These are phyloP conservation scores for Codiaeum variegatum DNA, from an alignment of 441 rosid genomes.

Conservation along the genomic window DNA sequence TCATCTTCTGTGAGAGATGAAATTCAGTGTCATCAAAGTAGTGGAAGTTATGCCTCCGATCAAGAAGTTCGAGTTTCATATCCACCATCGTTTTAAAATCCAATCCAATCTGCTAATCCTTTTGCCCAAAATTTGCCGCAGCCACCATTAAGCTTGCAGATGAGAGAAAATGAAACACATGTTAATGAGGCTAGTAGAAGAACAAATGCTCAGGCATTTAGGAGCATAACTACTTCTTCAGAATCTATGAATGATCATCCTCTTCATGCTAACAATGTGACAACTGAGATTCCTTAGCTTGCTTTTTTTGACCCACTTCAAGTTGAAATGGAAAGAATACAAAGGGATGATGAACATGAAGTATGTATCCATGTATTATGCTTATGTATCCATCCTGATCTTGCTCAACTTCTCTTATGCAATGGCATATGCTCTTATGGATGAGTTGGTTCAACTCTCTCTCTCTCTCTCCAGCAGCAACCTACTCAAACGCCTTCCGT, in stretches of 20 bases:
- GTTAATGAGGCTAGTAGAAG: neutral
- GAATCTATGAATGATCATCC: neutral
- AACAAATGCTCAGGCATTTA: constrained; percentile 8
- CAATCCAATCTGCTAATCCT: neutral
- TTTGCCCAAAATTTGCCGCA: neutral
- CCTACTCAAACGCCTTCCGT: neutral
- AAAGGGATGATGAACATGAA: constrained; percentile 7
- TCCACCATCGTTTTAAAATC: neutral
- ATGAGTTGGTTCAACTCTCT: constrained; percentile 6
- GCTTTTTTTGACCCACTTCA: constrained; percentile 20
- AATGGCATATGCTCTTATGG: neutral
- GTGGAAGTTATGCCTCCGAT: constrained; percentile 4
- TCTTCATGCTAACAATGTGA: constrained; percentile 3
- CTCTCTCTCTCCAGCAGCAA: neutral
- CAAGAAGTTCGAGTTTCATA: constrained; percentile 17
- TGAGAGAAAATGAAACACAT: constrained; percentile 6
- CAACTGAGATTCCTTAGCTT: constrained; percentile 13
- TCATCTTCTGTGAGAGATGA: neutral
- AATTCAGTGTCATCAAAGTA: neutral
- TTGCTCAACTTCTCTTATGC: constrained; percentile 4
- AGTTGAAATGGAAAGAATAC: constrained; percentile 22
- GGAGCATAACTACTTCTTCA: neutral
- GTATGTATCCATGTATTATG: neutral
- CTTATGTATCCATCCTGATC: neutral
- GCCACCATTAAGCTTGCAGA: constrained; percentile 3